These are phyloP conservation scores for Trichoderma simmonsii DNA, from an alignment of 2,329 filamentous ascomycete species.

Conservation along the genomic window DNA sequence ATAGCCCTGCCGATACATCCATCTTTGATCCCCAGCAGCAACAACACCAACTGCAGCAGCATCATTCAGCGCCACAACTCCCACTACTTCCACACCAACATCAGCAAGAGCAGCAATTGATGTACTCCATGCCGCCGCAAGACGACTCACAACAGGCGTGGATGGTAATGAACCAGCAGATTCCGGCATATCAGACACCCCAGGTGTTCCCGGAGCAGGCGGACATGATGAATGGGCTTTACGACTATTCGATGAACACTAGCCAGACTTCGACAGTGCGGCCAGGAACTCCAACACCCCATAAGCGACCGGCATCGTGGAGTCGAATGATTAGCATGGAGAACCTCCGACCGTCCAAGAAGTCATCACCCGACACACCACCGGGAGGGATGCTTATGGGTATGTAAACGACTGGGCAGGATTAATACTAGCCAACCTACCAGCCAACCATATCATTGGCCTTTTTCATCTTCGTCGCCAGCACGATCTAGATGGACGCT, in stretches of 20 bases:
- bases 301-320: slow-evolving; percentile 41
- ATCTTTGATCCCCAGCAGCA: slow-evolving; percentile 8
- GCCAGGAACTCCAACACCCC: slow-evolving; percentile 38
- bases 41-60: slow-evolving; percentile 18
- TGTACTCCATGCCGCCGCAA: slow-evolving; percentile 32
- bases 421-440: background rate
- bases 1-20: slow-evolving; percentile 31
- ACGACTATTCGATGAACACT: slow-evolving; percentile 28
- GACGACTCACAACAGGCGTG: slow-evolving; percentile 30
- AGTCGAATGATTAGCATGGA: slow-evolving; percentile 38
- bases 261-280: slow-evolving; percentile 29
- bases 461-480: background rate
- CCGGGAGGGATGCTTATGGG: slow-evolving; percentile 24
- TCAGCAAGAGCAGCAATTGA: slow-evolving; percentile 21
- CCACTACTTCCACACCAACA: slow-evolving; percentile 20
- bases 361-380: slow-evolving; percentile 27
- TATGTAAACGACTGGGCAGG: slow-evolving; percentile 22
- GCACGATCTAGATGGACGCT: background rate
- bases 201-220: slow-evolving; percentile 22
- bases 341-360: slow-evolving; percentile 37
- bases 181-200: slow-evolving; percentile 21
- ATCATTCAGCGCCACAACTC: background rate
- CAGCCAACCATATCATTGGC: background rate
- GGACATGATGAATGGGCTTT: slow-evolving; percentile 21
- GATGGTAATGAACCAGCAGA: slow-evolving; percentile 22